Base-by-base conservation (phyloP, 2,329 filamentous ascomycete genomes). In the Dothidotthia symphoricarpi region DNA sequence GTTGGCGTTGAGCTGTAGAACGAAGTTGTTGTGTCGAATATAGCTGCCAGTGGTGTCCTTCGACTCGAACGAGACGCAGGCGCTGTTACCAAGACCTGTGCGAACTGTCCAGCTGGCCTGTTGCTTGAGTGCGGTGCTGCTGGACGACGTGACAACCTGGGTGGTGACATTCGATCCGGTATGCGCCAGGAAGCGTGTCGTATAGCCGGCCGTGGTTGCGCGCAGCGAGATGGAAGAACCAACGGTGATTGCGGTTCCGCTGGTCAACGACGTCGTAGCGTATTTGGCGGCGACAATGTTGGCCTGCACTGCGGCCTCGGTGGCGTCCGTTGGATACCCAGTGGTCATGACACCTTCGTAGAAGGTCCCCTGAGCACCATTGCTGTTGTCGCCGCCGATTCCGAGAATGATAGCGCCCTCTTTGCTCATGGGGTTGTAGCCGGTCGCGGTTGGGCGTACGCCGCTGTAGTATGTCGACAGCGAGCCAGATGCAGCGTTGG, bases 311-410 rank as follows among this genome's bases (percentile, higher is more conserved):
- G 70, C 58, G 57, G 73, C 71, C 59, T 84, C 81, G 3, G 73
- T 78, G 9, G 69, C 72, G 45, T 83, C 79, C 2, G 75, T 72
- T 0, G 81, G 80, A 49, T 82, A 83, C 1, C 79, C 78, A 0
- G 69, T 63, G 11, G 79, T 83, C 78, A 84, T 81, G 16, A 76
- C 79, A 16, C 80, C 81, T 62, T 84, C 81, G 60, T 83, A 81
- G 53, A 81, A 81, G 0, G 80, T 83, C 16, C 81, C 80, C 54
- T 82, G 77, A 1, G 71, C 80, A 31, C 75, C 53, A 49, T 69
- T 66, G 54, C 77, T 81, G 65, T 81, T 85, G 50, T 84, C 81
- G 6, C 81, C 81, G n/a, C 81, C 81, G 36, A 83, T 82, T n/a
- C 81, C 81, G n/a, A 84, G 77, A 41, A 84, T 73, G 29, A 85